phyloP scores from a whole-genome alignment of 1,284 basidiomycete genomes.

The Apiotrichum domesticum region DNA sequence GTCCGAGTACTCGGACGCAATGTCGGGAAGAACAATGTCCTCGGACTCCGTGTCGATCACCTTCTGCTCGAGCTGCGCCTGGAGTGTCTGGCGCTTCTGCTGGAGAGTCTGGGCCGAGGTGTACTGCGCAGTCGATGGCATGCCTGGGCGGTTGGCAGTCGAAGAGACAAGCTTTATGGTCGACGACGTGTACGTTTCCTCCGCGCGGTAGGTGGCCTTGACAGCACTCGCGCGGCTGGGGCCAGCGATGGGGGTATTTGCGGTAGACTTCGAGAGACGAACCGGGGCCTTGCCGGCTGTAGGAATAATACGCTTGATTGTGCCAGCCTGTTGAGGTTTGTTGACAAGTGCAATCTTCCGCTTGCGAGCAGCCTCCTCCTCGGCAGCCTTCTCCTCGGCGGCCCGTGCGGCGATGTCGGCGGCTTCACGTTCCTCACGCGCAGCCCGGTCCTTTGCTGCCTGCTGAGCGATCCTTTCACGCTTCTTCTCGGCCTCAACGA shows the following conservation, averaged over 20 bases:
- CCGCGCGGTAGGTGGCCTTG: slow-evolving; percentile 20
- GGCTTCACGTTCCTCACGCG: slow-evolving; percentile 31
- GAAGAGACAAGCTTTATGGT: slow-evolving; percentile 25
- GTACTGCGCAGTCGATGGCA: not conserved
- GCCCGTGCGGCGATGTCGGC: slow-evolving; percentile 8
- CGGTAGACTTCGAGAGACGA: slow-evolving; percentile 10
- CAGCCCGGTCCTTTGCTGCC: slow-evolving; percentile 31
- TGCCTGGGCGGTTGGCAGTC: slow-evolving; percentile 8
- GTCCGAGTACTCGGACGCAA: slow-evolving; percentile 91
- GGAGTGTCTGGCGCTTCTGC: slow-evolving; percentile 41
- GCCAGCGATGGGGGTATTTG: no score
- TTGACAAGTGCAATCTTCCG: slow-evolving; percentile 40
- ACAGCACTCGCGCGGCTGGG: not conserved
- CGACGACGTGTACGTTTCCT: slow-evolving; percentile 3
- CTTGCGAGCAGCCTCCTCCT: slow-evolving; percentile 45
- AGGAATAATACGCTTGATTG: slow-evolving; percentile 13
- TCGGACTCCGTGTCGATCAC: slow-evolving; percentile 45
- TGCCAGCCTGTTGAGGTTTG: slow-evolving; percentile 12
- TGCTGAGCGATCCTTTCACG: slow-evolving; percentile 36
- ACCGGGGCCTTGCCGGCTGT: slow-evolving; percentile 24
- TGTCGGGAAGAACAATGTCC: slow-evolving; percentile 75
- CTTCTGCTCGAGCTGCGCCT: slow-evolving; percentile 50
- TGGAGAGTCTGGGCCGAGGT: slow-evolving; percentile 35
- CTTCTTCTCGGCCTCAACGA: slow-evolving; percentile 38
- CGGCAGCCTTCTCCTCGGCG: slow-evolving; percentile 23